These are phyloP conservation scores for Dendrostoma leiphaemia DNA, from an alignment of 2,329 filamentous ascomycete species.

Conservation along the genomic window DNA sequence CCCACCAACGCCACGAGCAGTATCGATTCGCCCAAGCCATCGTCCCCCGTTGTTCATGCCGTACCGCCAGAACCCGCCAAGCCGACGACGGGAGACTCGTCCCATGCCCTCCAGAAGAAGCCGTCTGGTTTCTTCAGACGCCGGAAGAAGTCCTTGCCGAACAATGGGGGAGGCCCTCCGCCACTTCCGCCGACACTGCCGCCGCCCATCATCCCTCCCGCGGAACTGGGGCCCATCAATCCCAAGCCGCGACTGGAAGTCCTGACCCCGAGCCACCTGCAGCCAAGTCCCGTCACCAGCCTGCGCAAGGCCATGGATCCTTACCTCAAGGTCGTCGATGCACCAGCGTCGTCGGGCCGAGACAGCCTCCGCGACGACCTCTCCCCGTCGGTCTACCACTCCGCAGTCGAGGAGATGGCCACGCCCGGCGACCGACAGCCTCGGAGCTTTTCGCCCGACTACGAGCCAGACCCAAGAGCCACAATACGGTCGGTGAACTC, in stretches of 20 bases:
- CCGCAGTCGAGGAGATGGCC: constrained; percentile 10
- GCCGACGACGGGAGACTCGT: constrained; percentile 33
- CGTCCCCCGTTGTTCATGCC: constrained; percentile 1
- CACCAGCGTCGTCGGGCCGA: constrained; percentile 8
- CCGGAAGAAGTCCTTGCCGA: constrained; percentile 84
- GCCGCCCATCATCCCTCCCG: constrained; percentile 32
- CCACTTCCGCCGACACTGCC: constrained; percentile 59
- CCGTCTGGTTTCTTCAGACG: constrained; percentile 91
- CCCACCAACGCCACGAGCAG: constrained; percentile 3
- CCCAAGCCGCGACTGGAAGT: constrained; percentile 25
- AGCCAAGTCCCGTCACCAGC: constrained; percentile 71
- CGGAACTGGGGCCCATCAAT: constrained; percentile 31
- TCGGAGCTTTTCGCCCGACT: constrained; percentile 71
- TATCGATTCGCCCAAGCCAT: constrained; percentile 24
- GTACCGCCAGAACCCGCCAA: constrained; percentile 43
- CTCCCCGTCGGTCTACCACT: constrained; percentile 15
- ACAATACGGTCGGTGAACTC: constrained; percentile 65
- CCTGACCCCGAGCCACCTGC: constrained; percentile 31
- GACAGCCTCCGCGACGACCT: constrained; percentile 21
- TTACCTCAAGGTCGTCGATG: constrained; percentile 54
- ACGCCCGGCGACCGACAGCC: constrained; percentile 33
- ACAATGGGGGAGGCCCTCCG: constrained; percentile 33
- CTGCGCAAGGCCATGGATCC: constrained; percentile 84
- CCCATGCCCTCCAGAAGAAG: constrained; percentile 74
- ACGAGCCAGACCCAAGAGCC: constrained; percentile 69